A percentile compares a stretch with the other conserved stretches of the same genome.
Conservation (phyloP, 2,329 filamentous ascomycete species). For the Penicillium sp. region DNA sequence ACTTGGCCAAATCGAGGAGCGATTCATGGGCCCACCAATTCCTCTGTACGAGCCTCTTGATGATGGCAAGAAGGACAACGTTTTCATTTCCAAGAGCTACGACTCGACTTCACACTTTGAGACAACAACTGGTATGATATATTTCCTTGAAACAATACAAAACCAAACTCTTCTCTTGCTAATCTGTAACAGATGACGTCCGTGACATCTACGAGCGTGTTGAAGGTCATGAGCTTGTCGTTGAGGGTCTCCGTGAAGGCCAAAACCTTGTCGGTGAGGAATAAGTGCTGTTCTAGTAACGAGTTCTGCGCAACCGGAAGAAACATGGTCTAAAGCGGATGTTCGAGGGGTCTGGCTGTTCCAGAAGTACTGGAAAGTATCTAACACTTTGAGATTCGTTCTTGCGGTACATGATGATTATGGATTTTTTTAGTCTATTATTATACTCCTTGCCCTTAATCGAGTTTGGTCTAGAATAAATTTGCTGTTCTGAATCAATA, state of each 20-base stretch:
- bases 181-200: constrained; percentile 67
- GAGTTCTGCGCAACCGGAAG: not conserved
- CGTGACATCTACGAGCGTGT: constrained; percentile 86
- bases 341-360: not conserved
- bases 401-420: not conserved
- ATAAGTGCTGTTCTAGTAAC: constrained; percentile 32
- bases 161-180: constrained; percentile 1
- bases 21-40: constrained; percentile 90
- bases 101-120: constrained; percentile 98
- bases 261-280: constrained; percentile 68
- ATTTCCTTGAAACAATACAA: not conserved
- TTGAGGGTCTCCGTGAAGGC: constrained; percentile 78
- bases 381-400: not conserved
- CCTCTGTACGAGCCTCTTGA: constrained; percentile 89
- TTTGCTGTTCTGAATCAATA: not conserved
- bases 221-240: constrained; percentile 75
- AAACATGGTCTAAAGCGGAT: not conserved
- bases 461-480: constrained; percentile 6
- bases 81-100: constrained; percentile 98
- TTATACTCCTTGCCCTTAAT: constrained; percentile 10
- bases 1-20: constrained; percentile 90
- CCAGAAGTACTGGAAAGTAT: not conserved
- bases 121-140: constrained; percentile 62
- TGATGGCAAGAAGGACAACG: constrained; percentile 77
- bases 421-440: constrained; percentile 1